phyloP scores from a whole-genome alignment of 495 filamentous ascomycete species.

The Parathielavia appendiculata region DNA sequence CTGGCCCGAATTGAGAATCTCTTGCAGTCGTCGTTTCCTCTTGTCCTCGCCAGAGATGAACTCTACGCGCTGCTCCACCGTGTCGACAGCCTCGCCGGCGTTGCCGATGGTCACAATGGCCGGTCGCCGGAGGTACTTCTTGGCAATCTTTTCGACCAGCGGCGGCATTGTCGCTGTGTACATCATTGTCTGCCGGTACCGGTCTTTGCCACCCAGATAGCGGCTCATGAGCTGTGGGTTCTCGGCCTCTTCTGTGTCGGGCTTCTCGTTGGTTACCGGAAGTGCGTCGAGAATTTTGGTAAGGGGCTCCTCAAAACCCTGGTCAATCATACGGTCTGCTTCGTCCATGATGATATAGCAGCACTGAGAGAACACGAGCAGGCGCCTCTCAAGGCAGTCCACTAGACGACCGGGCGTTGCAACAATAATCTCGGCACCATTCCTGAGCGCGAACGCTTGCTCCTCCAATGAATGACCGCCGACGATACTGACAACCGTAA shows the following conservation, averaged over 20 bases:
- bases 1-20: constrained; percentile 81
- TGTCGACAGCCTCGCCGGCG: constrained; percentile 95
- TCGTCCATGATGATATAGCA: constrained; percentile 98
- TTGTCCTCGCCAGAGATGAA: constrained; percentile 91
- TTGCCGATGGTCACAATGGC: constrained; percentile 95
- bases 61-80: constrained; percentile 95
- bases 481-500: constrained; percentile 94
- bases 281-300: constrained; percentile 99
- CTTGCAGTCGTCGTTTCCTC: constrained; percentile 89
- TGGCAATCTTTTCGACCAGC: constrained; percentile 89
- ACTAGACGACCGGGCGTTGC: constrained; percentile 95
- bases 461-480: constrained; percentile 95
- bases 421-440: constrained; percentile 97
- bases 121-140: constrained; percentile 89
- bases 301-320: constrained; percentile 95
- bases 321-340: constrained; percentile 98
- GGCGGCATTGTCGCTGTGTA: constrained; percentile 98
- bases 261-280: constrained; percentile 91
- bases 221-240: constrained; percentile 77
- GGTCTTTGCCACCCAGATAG: constrained; percentile 74
- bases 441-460: constrained; percentile 86
- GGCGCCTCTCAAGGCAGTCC: constrained; percentile 90
- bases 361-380: constrained; percentile 88
- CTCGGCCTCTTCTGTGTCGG: constrained; percentile 91
- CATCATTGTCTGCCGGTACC: constrained; percentile 99